Percentiles rank a stretch among this genome's conserved stretches.
These are phyloP conservation scores for Psilocybe sp. DNA, from an alignment of 768 basidiomycete genomes.

Conservation along the genomic window DNA sequence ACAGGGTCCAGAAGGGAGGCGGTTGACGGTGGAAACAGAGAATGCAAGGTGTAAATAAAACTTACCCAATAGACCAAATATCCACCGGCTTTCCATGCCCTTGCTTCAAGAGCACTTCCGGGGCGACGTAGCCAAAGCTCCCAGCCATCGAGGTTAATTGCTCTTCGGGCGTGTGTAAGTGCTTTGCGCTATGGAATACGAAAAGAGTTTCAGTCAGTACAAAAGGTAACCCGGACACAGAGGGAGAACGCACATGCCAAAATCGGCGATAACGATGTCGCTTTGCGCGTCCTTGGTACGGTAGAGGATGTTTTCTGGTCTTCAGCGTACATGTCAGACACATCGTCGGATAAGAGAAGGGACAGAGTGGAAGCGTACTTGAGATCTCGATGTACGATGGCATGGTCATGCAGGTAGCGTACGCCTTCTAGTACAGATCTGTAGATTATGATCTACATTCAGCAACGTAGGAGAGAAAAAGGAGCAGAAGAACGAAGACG, in stretches of 20 bases:
- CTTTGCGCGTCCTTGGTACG: conserved; percentile 72
- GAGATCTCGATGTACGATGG: conserved; percentile 95
- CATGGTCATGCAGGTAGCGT: conserved; percentile 84
- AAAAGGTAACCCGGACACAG: not conserved
- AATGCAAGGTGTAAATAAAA: too few species aligned
- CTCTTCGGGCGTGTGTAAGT: conserved; percentile 69
- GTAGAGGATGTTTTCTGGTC: conserved; percentile 96
- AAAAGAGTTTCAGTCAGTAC: not conserved
- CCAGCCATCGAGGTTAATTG: conserved; percentile 73
- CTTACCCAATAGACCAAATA: conserved; percentile 89
- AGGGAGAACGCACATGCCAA: conserved; percentile 75
- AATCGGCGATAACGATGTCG: conserved; percentile 94
- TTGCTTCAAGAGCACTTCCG: conserved; percentile 76
- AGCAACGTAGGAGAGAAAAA: conserved; percentile 1
- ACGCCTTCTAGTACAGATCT: conserved; percentile 87
- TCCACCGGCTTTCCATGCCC: conserved; percentile 94
- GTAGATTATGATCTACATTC: too few species aligned
- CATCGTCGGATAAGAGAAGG: too few species aligned
- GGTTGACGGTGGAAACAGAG: not conserved
- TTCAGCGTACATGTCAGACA: too few species aligned
- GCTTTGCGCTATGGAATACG: conserved; percentile 64
- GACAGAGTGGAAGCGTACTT: conserved; percentile 53
- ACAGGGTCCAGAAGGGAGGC: conserved; percentile 4
- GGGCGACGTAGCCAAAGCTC: conserved; percentile 88
- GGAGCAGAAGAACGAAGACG: not conserved